These are phyloP conservation scores for Arctium minus DNA, from an alignment of 129 eudicot genomes.

Conservation along the genomic window DNA sequence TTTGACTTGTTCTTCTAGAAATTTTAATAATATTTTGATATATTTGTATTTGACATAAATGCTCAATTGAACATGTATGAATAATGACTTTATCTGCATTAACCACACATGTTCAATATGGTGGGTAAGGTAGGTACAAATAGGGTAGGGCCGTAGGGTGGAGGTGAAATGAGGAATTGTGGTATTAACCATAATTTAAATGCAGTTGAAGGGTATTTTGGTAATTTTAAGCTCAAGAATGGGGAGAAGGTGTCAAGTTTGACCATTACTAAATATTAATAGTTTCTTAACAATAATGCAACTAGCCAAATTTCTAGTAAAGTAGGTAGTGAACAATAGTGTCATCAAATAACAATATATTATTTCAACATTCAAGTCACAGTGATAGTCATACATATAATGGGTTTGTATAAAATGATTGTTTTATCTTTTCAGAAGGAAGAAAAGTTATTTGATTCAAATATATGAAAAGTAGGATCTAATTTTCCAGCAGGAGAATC, in stretches of 20 bases:
- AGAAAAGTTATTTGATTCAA: not conserved
- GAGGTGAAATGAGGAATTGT: not conserved
- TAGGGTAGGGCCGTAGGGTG: constrained; percentile 25
- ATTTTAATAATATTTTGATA: not conserved
- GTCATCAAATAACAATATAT: not conserved
- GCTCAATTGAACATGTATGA: not conserved
- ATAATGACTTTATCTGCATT: constrained; percentile 3
- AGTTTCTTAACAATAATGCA: not conserved
- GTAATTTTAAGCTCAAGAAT: not conserved
- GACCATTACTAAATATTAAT: not conserved
- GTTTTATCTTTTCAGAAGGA: not conserved
- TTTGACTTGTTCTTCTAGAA: not conserved
- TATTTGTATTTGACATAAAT: not conserved
- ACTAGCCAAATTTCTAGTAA: constrained; percentile 7
- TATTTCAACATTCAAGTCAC: not conserved
- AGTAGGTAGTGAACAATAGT: constrained; percentile 14
- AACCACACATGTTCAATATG: constrained; percentile 9
- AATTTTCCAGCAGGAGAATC: too few species aligned
- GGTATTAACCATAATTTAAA: not conserved
- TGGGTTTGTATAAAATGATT: not conserved
- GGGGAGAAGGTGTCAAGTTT: not conserved
- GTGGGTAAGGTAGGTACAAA: constrained; percentile 16
- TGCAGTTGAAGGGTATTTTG: not conserved
- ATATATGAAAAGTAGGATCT: not conserved
- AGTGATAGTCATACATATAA: not conserved